Base-by-base conservation (phyloP, 805 yeast genomes). In the Candida gorgasii region DNA sequence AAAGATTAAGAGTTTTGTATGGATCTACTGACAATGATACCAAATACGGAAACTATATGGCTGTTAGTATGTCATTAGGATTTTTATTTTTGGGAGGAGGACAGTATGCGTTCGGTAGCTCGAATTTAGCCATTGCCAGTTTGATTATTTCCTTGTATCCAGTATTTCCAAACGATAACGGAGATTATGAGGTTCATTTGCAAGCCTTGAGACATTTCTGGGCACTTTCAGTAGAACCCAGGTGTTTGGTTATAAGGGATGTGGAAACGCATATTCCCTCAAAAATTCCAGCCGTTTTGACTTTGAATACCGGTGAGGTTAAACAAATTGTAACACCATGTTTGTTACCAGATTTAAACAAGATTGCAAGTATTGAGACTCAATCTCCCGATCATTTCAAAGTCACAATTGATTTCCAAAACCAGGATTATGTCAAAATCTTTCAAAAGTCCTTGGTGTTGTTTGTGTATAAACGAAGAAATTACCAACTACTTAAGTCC, bases 71-170 rank as follows among this genome's bases (percentile, higher is more conserved):
- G 69, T 86, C 95, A 0, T 62, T 93, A 28, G 99, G 99, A 2
- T 80, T 92, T 52, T 67, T 92, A 41, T 90, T 92, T 57, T 61
- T 93, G 27, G 97, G 97, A 0, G 93, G 96, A 1, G 97, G 98
- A 0, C 97, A 89, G 58, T 89, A 80, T 60, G 89, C 95, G 0
- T 76, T 93, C 44, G 73, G 79, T 28, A 75, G 72, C 13, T 77
- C 85, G 3, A 75, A 79, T 42, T 68, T 84, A 53, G 79, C 88
- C 2, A 67, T 82, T 41, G 95, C 90, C 0, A 61, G 84, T 2
- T 70, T 93, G 52, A 64, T 89, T 0, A 76, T 88, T 0, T 75
- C 97, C 0, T 68, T 86, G n/a, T 81, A 88, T 50, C 97, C 97
- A 2, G 69, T 82, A 2, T 82, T 80, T 47, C 84, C 89, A 1